Percentiles rank a stretch among this genome's conserved stretches.
phyloP scores from a whole-genome alignment of 306 rosid species.

The Fragaria ananassa region DNA sequence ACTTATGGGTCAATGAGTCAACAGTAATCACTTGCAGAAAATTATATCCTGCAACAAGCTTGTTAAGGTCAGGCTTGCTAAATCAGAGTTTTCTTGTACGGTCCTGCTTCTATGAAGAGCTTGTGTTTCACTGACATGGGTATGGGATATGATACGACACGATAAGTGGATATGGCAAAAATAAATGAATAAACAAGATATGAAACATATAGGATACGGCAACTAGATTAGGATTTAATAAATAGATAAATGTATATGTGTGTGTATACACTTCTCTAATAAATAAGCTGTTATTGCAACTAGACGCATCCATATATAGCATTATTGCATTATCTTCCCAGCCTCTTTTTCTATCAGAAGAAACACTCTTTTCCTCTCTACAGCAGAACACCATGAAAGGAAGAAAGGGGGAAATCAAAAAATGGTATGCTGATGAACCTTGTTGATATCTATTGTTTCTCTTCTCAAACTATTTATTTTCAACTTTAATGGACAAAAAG shows the following conservation, averaged over 20 bases:
- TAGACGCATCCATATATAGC: not conserved
- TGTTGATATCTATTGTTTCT: not conserved
- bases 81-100: not conserved
- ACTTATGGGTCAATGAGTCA: constrained; percentile 6
- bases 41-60: not conserved
- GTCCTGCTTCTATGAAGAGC: not conserved
- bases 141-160: not conserved
- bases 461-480: not conserved
- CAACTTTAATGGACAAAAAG: not conserved
- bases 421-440: not conserved
- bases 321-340: not conserved
- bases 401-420: not conserved
- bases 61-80: not conserved
- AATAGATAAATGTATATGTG: no score
- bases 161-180: not conserved
- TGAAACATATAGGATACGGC: not conserved
- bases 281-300: not conserved
- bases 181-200: not conserved
- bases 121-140: not conserved
- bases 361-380: not conserved
- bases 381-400: not conserved
- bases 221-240: not conserved
- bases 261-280: not conserved
- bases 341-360: not conserved
- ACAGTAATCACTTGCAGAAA: not conserved